Conservation (phyloP, 345 rosid species). For the Gynandropsis gynandra region DNA sequence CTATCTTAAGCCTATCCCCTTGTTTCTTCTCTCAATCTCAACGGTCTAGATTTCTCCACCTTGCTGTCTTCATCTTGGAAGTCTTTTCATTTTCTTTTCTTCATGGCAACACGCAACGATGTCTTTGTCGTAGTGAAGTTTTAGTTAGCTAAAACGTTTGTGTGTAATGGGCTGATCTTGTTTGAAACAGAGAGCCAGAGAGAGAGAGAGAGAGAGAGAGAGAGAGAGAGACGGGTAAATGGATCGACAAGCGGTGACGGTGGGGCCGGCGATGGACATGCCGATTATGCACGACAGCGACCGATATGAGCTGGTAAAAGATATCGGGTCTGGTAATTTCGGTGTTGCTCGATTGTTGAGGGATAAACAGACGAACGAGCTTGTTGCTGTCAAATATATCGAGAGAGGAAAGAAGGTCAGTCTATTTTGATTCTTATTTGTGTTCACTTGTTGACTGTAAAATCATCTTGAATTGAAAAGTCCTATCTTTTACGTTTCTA, state of each 20-base stretch:
- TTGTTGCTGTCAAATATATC: conserved; percentile 86
- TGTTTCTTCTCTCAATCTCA: neutral
- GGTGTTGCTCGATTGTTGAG: conserved; percentile 84
- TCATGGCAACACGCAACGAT: neutral
- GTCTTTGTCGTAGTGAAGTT: neutral
- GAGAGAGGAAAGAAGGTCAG: conserved; percentile 90
- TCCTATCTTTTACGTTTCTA: neutral
- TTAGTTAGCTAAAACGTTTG: neutral
- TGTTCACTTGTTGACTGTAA: neutral
- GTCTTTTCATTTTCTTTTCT: neutral
- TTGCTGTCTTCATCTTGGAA: neutral
- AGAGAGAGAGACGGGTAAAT: conserved; percentile 23
- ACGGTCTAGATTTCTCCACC: neutral
- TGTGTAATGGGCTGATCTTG: neutral
- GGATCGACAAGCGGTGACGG: conserved; percentile 68
- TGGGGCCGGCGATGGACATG: conserved; percentile 78
- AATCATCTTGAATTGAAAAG: neutral
- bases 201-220: conserved; percentile 3
- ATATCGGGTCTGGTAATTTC: conserved; percentile 83
- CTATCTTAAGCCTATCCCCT: no score
- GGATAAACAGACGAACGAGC: conserved; percentile 76
- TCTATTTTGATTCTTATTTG: neutral
- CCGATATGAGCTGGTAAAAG: conserved; percentile 65
- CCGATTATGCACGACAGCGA: conserved; percentile 36
- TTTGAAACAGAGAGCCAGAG: neutral